Conservation (phyloP, 331 rosid species). For the Telfairia occidentalis region DNA sequence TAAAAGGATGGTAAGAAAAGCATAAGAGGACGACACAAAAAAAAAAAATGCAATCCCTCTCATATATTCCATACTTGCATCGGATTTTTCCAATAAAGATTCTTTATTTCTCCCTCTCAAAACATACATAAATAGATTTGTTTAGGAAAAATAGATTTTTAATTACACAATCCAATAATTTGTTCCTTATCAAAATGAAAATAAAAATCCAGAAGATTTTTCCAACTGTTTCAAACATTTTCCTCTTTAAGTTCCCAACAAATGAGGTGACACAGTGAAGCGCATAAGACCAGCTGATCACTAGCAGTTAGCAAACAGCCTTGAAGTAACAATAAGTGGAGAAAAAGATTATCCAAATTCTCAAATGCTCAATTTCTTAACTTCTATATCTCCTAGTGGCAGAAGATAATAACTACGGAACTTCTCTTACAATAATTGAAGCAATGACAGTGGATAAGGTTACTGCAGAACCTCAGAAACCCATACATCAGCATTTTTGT, state of each 20-base stretch:
- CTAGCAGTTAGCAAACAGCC: neutral
- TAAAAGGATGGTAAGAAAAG: neutral
- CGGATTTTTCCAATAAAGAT: neutral
- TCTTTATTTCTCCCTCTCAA: neutral
- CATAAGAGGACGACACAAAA: neutral
- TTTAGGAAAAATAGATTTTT: neutral
- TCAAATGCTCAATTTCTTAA: neutral
- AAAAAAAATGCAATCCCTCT: neutral
- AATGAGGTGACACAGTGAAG: neutral
- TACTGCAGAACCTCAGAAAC: slow-evolving; percentile 2
- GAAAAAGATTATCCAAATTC: neutral
- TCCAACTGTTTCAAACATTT: neutral
- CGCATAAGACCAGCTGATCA: neutral
- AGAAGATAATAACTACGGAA: neutral
- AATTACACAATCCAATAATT: neutral
- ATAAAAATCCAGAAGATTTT: neutral
- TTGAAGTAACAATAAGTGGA: neutral
- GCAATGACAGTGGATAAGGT: neutral
- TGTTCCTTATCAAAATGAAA: neutral
- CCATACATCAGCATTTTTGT: neutral
- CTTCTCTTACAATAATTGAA: neutral
- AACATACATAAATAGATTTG: neutral
- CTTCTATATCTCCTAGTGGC: neutral
- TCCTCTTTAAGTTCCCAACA: neutral
- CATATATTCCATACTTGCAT: neutral